Evolutionary conservation across 1,139 yeast species (phyloP), one percentile per base, ranked within the genome.

Genomic region (Magnusiomyces magnusii): DNA sequence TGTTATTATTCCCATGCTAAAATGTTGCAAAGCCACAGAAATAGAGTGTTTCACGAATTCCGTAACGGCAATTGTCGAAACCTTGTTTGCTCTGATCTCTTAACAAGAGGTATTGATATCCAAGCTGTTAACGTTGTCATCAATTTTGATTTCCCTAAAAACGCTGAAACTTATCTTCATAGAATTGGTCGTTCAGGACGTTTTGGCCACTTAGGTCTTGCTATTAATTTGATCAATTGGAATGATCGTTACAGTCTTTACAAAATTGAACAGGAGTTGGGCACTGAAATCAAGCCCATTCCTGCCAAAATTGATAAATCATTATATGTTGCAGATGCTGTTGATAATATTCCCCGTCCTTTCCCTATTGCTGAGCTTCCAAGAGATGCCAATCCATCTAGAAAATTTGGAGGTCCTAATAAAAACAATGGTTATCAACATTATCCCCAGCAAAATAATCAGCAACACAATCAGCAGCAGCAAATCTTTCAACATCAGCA

Each of bases 131-230:
- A 95, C 71, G 99, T 93, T 55, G 99, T 93, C 59, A 89, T 93
- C 69, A 93, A 93, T 76, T 95, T 93, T 74, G 99, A 93, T 75
- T 93, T 93, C 85, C 99, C 99, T 63, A 93, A 93, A 75, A 91
- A 89, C 61, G 97, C 98, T 13, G 99, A 93, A 75, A 93, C 98
- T 51, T 93, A 93, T 74, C 82, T 93, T 68, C 99, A 93, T 76
- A 88, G 99, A 81, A 95, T 93, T 70, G 98, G 99, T 80, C 92
- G 99, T 79, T 91, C 97, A 2, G 99, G 99, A 67, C 87, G 99
- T 80, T 93, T 91, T 72, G 99, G 99, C 66, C 99, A 95, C 74
- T 83, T 92, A 71, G 99, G 99, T 80, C 81, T 93, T 72, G 99
- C 99, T 51, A 92, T 93, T 71, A 95, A 93, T 75, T 83, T 93